Evolutionary conservation across 441 rosid species (phyloP).

Genomic region (Viola pubescens): DNA sequence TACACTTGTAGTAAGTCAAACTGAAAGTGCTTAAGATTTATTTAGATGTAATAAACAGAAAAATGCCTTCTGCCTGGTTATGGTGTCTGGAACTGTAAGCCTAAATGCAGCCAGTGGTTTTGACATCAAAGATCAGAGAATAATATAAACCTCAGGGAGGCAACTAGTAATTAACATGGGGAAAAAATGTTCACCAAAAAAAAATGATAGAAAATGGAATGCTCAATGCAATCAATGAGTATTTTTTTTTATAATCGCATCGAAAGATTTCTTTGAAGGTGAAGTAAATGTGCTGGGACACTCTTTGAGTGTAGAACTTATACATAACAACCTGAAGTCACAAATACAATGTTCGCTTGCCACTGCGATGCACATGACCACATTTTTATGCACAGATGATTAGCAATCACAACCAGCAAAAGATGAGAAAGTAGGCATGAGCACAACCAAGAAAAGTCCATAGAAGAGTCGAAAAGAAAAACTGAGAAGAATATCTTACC

Average conservation of each 20-base stretch:
- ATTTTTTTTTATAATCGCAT: too few relatives aligned
- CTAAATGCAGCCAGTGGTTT: too few relatives aligned
- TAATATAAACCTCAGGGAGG: too few relatives aligned
- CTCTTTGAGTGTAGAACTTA: neutral
- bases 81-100: too few relatives aligned
- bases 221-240: neutral
- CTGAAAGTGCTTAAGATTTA: neutral
- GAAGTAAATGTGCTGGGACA: neutral
- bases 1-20: neutral
- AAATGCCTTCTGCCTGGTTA: too few relatives aligned
- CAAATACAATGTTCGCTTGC: neutral
- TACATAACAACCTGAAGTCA: neutral
- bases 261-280: too few relatives aligned
- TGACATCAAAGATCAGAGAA: neutral
- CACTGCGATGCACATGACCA: neutral
- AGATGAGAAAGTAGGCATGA: neutral
- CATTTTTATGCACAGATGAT: constrained; percentile 1
- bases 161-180: neutral
- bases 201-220: neutral
- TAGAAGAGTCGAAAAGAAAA: constrained; percentile 5
- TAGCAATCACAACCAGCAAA: constrained; percentile 5
- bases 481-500: constrained; percentile 39
- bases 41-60: neutral
- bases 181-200: neutral
- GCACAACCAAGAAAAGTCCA: neutral